Evolutionary conservation across 495 filamentous ascomycete species (phyloP).

Genomic region (Haplographium delicatum): DNA sequence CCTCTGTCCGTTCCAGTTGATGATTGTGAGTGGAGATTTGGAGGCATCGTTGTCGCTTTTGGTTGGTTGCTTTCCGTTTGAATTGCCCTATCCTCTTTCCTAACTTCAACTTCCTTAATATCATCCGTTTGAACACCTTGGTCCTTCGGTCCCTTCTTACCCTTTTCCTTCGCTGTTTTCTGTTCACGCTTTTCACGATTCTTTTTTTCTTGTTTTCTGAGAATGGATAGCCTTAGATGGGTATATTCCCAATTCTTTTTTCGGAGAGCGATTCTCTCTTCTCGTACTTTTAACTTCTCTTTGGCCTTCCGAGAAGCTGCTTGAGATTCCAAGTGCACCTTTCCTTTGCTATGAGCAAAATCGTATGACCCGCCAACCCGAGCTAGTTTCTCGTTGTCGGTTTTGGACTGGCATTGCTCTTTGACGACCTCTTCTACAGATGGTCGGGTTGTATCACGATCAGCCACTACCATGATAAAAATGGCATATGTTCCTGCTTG

Average conservation of each 20-base stretch:
- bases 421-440: slow-evolving; percentile 63
- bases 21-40: not conserved
- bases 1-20: slow-evolving; percentile 18
- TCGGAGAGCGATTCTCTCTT: slow-evolving; percentile 15
- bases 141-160: slow-evolving; percentile 17
- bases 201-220: slow-evolving; percentile 25
- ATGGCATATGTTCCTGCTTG: slow-evolving; percentile 40
- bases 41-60: not conserved
- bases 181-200: slow-evolving; percentile 20
- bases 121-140: slow-evolving; percentile 20
- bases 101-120: slow-evolving; percentile 1
- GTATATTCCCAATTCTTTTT: slow-evolving; percentile 23
- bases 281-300: slow-evolving; percentile 18
- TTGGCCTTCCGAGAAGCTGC: slow-evolving; percentile 4
- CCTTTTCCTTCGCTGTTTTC: slow-evolving; percentile 17
- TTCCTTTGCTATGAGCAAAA: slow-evolving; percentile 66
- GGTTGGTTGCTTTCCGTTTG: slow-evolving; percentile 15
- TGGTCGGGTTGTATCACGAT: slow-evolving; percentile 32
- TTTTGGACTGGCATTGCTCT: slow-evolving; percentile 34
- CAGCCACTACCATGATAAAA: slow-evolving; percentile 14
- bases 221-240: slow-evolving; percentile 15
- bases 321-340: slow-evolving; percentile 10
- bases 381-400: slow-evolving; percentile 61
- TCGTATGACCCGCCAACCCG: slow-evolving; percentile 80
- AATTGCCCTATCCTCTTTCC: slow-evolving; percentile 15